Percentiles rank a stretch among this genome's conserved stretches.
These are phyloP conservation scores for Solanum chilense DNA, from an alignment of 257 asterid genomes.

Conservation along the genomic window DNA sequence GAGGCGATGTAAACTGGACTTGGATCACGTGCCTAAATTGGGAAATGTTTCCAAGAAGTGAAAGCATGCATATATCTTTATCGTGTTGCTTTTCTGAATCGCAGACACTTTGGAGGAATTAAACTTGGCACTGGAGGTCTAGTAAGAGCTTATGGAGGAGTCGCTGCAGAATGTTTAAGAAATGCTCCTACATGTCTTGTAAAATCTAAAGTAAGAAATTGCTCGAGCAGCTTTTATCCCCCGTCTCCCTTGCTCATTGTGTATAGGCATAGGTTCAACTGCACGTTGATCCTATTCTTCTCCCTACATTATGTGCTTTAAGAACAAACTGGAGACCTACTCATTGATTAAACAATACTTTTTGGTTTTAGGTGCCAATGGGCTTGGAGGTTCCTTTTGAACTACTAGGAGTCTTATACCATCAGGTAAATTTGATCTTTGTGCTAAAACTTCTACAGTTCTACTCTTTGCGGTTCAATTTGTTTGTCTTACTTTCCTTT, in stretches of 20 bases:
- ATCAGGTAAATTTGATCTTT: slow-evolving; percentile 46
- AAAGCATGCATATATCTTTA: neutral
- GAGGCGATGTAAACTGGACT: neutral
- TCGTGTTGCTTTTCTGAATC: neutral
- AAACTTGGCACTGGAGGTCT: slow-evolving; percentile 98
- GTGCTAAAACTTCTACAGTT: neutral
- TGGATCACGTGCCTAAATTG: neutral
- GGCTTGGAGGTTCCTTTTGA: slow-evolving; percentile 83
- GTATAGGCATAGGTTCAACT: neutral
- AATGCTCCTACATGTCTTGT: slow-evolving; percentile 68
- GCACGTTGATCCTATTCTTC: neutral
- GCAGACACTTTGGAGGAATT: slow-evolving; percentile 88
- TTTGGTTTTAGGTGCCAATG: slow-evolving; percentile 50
- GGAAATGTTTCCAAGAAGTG: neutral
- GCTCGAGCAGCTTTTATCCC: neutral
- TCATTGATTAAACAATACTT: neutral
- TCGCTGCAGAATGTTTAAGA: slow-evolving; percentile 75
- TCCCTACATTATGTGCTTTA: neutral
- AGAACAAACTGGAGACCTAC: neutral
- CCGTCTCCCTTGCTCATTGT: neutral
- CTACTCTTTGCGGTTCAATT: neutral
- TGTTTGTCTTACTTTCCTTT: neutral
- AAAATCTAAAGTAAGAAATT: slow-evolving; percentile 62
- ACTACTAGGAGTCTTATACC: slow-evolving; percentile 74
- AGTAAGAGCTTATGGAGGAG: slow-evolving; percentile 97